phyloP scores from a whole-genome alignment of 768 basidiomycete genomes.

The Tubosaeta sp. region DNA sequence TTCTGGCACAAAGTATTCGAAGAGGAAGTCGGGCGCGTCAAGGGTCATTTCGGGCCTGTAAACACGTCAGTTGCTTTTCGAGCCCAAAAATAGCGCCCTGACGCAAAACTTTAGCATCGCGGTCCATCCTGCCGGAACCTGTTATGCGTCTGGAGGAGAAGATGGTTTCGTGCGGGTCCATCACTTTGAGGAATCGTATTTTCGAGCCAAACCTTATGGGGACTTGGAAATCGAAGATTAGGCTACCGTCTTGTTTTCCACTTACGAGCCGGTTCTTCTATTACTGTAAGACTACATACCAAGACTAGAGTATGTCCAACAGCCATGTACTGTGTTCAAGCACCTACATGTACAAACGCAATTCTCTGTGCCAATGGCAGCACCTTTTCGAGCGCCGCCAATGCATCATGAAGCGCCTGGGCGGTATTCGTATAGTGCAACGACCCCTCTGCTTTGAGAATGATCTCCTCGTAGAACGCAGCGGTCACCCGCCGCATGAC shows the following conservation, averaged over 20 bases:
- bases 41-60: conserved; percentile 95
- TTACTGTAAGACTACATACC: too few species aligned
- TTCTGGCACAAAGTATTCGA: conserved; percentile 98
- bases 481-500: conserved; percentile 18
- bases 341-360: conserved; percentile 28
- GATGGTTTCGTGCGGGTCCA: conserved; percentile 92
- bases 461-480: conserved; percentile 21
- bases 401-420: conserved; percentile 15
- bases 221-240: conserved; percentile 74
- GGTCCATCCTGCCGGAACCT: conserved; percentile 82
- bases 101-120: conserved; percentile 61
- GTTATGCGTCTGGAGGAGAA: conserved; percentile 93
- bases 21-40: conserved; percentile 95
- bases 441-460: conserved; percentile 9
- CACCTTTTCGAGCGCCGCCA: conserved; percentile 8
- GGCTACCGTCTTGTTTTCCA: conserved; percentile 7
- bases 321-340: conserved; percentile 5
- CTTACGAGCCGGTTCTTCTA: background rate
- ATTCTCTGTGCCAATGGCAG: conserved; percentile 24
- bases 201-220: conserved; percentile 87
- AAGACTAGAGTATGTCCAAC: too few species aligned
- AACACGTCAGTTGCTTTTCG: conserved; percentile 69
- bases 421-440: conserved; percentile 17
- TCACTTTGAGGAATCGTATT: conserved; percentile 94
- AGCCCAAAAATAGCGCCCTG: background rate